Evolutionary conservation across 805 yeast genomes (phyloP), one percentile per base, ranked within the genome.

Genomic region (Lachancea sp.): DNA sequence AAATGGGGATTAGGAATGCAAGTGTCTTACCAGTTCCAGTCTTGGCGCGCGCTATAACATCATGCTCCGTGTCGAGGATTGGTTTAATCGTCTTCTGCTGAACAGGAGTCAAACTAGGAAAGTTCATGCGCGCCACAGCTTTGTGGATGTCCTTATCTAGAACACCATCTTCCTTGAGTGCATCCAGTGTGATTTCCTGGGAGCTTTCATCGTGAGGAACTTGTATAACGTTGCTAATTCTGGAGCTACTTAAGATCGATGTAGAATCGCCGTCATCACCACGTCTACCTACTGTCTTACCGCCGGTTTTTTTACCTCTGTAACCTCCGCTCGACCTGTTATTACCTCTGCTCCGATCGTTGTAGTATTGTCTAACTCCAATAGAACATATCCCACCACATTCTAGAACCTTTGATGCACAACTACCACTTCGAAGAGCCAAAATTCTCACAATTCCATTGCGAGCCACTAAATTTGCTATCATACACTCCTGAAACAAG

Each of bases 1-100:
- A 65, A 9, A 84, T 65, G 2, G 96, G 96, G 31, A 89, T 68
- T 45, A 89, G 81, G 60, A 86, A 88, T 0, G 96, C 94, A 47
- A 84, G 77, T 0, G 97, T 88, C 61, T 88, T 88, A 55, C 97
- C 97, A 2, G 97, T 88, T 59, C 97, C 97, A 3, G 97, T 88
- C 60, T 86, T 86, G 20, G 97, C 96, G 54, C 95, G 72, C 28
- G 87, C 88, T 17, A 88, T 86, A 31, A 86, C 69, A 48, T 90
- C 89, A 23, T 67, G 64, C n/a, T 71, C 66, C 29, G 68, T 66
- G 12, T 66, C 54, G 29, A 83, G 63, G 30, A 77, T 70, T 17
- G 84, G 82, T 35, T 70, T 65, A 33, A 83, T 70, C 9, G 88
- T 68, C 48, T 71, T 67, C 42, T 74, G 72, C 58, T 84, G 94